Percentiles rank a stretch among this genome's conserved stretches.
phyloP scores from a whole-genome alignment of 305 asterid genomes.

The Plantago lanceolata region DNA sequence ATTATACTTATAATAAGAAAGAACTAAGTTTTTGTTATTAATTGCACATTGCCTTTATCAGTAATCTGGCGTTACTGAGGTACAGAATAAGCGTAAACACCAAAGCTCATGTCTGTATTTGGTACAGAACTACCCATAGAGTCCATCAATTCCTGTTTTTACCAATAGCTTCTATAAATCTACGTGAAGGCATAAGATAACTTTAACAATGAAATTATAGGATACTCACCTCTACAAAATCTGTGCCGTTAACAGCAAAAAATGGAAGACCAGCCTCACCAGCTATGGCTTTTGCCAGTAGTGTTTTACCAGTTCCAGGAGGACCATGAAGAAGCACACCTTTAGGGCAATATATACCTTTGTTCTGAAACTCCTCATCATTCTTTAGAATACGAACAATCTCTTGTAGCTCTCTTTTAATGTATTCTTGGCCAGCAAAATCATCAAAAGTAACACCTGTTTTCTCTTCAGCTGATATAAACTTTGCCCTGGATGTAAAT shows the following conservation, averaged over 20 bases:
- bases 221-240: conserved; percentile 89
- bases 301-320: conserved; percentile 99
- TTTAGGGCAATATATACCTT: conserved; percentile 97
- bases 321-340: conserved; percentile 99
- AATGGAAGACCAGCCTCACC: conserved; percentile 99
- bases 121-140: background rate
- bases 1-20: conserved; percentile 14
- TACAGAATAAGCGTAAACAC: too few species aligned
- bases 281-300: conserved; percentile 97
- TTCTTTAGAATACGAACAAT: conserved; percentile 82
- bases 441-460: conserved; percentile 96
- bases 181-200: background rate
- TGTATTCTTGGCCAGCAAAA: conserved; percentile 99
- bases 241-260: conserved; percentile 97
- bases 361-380: conserved; percentile 85
- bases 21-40: background rate
- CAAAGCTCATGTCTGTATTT: background rate
- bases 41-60: background rate
- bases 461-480: conserved; percentile 94
- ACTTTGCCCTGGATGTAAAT: conserved; percentile 66
- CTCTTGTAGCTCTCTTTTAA: conserved; percentile 96
- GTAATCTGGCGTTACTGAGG: background rate
- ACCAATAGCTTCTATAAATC: background rate
- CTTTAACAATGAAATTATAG: background rate
- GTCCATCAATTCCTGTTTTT: background rate